Percentiles rank a stretch among this genome's conserved stretches.
phyloP scores from a whole-genome alignment of 1,139 yeast species.

The Kodamaea sp. region DNA sequence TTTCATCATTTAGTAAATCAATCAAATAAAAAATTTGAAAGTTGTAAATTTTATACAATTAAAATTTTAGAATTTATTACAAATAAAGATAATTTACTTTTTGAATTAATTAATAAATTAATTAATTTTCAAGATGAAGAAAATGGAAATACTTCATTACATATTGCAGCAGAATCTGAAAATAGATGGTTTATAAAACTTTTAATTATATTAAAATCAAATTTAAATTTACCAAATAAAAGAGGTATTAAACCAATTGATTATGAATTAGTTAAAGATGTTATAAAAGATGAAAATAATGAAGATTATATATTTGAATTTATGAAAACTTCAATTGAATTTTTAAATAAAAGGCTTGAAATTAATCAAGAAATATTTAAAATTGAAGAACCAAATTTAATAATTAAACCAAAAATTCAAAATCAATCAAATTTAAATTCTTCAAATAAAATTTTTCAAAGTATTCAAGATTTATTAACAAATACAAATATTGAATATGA shows the following conservation, averaged over 20 bases:
- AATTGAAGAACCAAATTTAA: conserved; percentile 21
- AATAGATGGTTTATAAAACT: conserved; percentile 77
- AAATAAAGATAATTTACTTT: conserved; percentile 45
- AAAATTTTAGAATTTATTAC: conserved; percentile 81
- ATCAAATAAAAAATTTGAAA: conserved; percentile 29
- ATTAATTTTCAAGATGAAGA: conserved; percentile 70
- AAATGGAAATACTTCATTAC: conserved; percentile 85
- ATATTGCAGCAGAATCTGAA: conserved; percentile 87
- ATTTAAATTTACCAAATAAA: conserved; percentile 70
- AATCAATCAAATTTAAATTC: conserved; percentile 14
- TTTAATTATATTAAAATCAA: conserved; percentile 82
- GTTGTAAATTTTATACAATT: conserved; percentile 64
- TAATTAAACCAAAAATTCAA: conserved; percentile 9
- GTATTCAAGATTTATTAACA: conserved; percentile 39
- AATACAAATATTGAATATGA: conserved; percentile 43
- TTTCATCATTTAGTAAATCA: conserved; percentile 36
- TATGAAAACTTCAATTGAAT: conserved; percentile 33
- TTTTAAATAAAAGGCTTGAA: conserved; percentile 29
- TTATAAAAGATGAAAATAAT: conserved; percentile 11
- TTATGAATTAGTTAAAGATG: conserved; percentile 61
- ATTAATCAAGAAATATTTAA: conserved; percentile 18
- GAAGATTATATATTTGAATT: conserved; percentile 32
- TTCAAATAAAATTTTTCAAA: conserved; percentile 36
- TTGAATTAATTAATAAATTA: conserved; percentile 60
- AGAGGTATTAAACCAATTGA: conserved; percentile 84